phyloP scores from a whole-genome alignment of 345 rosid species.

The Arabis alpina region DNA sequence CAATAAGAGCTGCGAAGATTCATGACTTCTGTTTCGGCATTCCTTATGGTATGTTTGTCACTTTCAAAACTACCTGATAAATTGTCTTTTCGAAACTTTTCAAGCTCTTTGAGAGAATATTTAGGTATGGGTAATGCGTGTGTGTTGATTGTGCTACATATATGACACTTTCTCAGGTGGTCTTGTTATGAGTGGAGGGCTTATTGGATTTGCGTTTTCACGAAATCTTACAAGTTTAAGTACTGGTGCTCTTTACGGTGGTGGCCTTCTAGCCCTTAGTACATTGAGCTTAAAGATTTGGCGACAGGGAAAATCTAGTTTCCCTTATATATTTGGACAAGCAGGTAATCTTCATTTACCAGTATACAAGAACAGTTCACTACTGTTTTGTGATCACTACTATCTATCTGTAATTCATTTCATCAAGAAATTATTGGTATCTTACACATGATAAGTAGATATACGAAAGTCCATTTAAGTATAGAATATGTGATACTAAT shows the following conservation, averaged over 20 bases:
- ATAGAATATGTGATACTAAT: not conserved
- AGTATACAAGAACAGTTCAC: not conserved
- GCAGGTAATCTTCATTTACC: conserved; percentile 58
- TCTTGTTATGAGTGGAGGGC: conserved; percentile 69
- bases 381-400: not conserved
- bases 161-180: conserved; percentile 54
- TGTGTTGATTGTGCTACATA: conserved; percentile 6
- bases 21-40: conserved; percentile 96
- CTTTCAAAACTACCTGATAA: not conserved
- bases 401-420: not conserved
- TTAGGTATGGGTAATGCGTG: not conserved
- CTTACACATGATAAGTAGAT: not conserved
- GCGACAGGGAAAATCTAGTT: conserved; percentile 88
- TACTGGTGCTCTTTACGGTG: conserved; percentile 68
- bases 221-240: conserved; percentile 60
- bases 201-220: conserved; percentile 74
- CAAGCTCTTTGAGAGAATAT: not conserved
- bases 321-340: conserved; percentile 90
- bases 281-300: conserved; percentile 80
- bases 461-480: not conserved
- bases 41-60: conserved; percentile 65
- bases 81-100: not conserved
- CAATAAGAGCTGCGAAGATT: conserved; percentile 64
- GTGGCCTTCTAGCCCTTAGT: conserved; percentile 86
- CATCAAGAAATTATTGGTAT: not conserved